Percentiles rank a stretch among this genome's conserved stretches.
phyloP scores from a whole-genome alignment of 1,139 yeast genomes.

The Sugiyamaella grinbergsii region DNA sequence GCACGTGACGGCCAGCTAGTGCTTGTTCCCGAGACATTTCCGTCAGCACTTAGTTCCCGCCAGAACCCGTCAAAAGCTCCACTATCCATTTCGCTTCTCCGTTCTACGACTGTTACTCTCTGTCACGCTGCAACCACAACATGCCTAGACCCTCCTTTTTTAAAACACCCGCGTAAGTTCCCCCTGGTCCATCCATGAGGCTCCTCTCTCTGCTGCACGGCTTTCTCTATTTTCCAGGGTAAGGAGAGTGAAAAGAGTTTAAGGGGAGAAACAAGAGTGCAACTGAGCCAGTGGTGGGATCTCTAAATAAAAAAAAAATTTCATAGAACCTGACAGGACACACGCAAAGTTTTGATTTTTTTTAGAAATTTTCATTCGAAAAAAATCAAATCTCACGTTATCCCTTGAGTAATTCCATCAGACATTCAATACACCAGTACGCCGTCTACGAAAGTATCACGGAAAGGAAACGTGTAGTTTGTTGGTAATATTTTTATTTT shows the following conservation, averaged over 20 bases:
- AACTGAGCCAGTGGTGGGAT: conserved; percentile 2
- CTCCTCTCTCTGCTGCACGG: conserved; percentile 3
- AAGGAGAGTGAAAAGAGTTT: conserved; percentile 6
- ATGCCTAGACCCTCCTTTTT: too few relatives aligned
- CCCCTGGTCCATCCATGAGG: neutral
- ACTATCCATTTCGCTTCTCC: too few relatives aligned
- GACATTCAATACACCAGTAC: conserved; percentile 7
- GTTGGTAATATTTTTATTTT: conserved; percentile 6
- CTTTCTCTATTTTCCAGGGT: neutral
- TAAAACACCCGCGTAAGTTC: neutral
- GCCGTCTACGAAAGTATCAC: conserved; percentile 1
- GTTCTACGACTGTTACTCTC: too few relatives aligned
- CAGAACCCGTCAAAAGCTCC: too few relatives aligned
- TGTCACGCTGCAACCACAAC: too few relatives aligned
- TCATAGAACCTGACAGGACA: conserved; percentile 10
- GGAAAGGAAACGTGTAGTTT: conserved; percentile 3
- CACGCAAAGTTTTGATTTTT: conserved; percentile 9
- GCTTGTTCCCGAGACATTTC: too few relatives aligned
- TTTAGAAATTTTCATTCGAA: conserved; percentile 5
- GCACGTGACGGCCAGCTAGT: too few relatives aligned
- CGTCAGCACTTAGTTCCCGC: too few relatives aligned
- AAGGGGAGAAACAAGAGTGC: neutral
- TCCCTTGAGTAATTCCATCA: conserved; percentile 10
- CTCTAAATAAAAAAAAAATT: conserved; percentile 5
- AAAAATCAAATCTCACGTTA: conserved; percentile 5